Base-by-base conservation (phyloP, 176 grass and related monocot species). In the Dendrocalamus sinicus region DNA sequence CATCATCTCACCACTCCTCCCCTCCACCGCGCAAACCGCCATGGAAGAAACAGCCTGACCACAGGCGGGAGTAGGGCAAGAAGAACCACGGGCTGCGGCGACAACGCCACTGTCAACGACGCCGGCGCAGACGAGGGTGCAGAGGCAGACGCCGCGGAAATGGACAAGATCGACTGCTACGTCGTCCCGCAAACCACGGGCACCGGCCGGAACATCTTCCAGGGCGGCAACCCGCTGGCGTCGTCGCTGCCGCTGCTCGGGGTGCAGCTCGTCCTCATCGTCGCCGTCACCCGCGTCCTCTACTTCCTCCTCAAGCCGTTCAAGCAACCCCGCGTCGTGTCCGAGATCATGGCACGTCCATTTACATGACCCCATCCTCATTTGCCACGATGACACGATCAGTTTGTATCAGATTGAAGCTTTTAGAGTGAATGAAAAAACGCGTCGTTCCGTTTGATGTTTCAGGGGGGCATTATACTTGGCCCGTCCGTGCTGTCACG, bases 381-480 rank as follows among this genome's bases (percentile, higher is more conserved):
- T 51, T 68, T 26, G 44, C 71, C 20, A 14, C 40, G 12, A 19
- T 26, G 76, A 39, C 55, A 81, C 43, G 71, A 51, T 10, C 57
- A 24, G 9, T 24, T 22, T 13, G 16, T 23, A 6, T n/a, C 39
- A 6, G 50, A 22, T 9, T 53, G 17, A 55, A 32, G 58, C 1
- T 72, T 78, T 24, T 30, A 8, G 43, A 41, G 11, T 15, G 22
- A 0, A 51, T 48, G 13, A 48, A 40, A 40, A n/a, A 79, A 39
- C 53, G 10, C 23, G 20, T 1, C 47, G 22, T 26, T 26, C 58
- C 0, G 26, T 80, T n/a, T 53, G 68, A 61, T 35, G 54, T 50
- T 88, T 70, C 94, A 97, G 92, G 92, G 86, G 16, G 94, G 94
- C 22, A 92, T 97, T 48, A 90, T 97, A 81, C 86, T 97, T 10